These are phyloP conservation scores for Yamadazyma oceani DNA, from an alignment of 1,139 yeast genomes.

Conservation along the genomic window DNA sequence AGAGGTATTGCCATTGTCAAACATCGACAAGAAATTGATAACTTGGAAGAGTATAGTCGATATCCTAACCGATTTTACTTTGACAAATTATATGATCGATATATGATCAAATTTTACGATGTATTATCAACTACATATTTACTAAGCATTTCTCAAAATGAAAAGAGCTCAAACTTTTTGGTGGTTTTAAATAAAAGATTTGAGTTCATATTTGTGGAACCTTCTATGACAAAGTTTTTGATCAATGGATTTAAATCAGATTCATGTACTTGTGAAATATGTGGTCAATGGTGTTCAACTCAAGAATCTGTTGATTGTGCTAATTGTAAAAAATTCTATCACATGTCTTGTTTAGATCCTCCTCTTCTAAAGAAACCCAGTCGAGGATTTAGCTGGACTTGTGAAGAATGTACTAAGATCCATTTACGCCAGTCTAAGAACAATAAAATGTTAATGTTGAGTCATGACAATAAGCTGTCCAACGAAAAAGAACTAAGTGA, in stretches of 20 bases:
- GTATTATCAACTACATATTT: slow-evolving; percentile 33
- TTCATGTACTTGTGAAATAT: slow-evolving; percentile 60
- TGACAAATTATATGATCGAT: slow-evolving; percentile 82
- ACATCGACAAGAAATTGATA: slow-evolving; percentile 66
- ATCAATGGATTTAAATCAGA: slow-evolving; percentile 59
- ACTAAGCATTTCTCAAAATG: slow-evolving; percentile 15
- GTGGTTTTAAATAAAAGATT: slow-evolving; percentile 66
- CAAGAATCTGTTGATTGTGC: slow-evolving; percentile 81
- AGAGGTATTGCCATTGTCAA: slow-evolving; percentile 75
- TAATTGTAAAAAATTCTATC: slow-evolving; percentile 69
- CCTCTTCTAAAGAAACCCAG: slow-evolving; percentile 80
- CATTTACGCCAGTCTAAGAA: slow-evolving; percentile 30
- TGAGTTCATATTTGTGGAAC: slow-evolving; percentile 74
- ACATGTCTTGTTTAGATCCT: slow-evolving; percentile 84
- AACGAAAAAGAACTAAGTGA: slow-evolving; percentile 26
- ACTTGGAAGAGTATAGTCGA: slow-evolving; percentile 53
- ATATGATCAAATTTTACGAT: slow-evolving; percentile 81
- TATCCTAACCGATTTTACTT: slow-evolving; percentile 78
- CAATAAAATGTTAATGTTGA: slow-evolving; percentile 39
- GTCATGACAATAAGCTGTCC: slow-evolving; percentile 44
- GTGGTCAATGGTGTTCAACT: slow-evolving; percentile 82
- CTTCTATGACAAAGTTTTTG: slow-evolving; percentile 65
- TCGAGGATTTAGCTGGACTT: slow-evolving; percentile 92
- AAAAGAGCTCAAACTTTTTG: slow-evolving; percentile 54
- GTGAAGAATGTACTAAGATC: slow-evolving; percentile 69